Conservation (phyloP, 2,329 filamentous ascomycete genomes). For the Aspergillus quadricinctus region DNA sequence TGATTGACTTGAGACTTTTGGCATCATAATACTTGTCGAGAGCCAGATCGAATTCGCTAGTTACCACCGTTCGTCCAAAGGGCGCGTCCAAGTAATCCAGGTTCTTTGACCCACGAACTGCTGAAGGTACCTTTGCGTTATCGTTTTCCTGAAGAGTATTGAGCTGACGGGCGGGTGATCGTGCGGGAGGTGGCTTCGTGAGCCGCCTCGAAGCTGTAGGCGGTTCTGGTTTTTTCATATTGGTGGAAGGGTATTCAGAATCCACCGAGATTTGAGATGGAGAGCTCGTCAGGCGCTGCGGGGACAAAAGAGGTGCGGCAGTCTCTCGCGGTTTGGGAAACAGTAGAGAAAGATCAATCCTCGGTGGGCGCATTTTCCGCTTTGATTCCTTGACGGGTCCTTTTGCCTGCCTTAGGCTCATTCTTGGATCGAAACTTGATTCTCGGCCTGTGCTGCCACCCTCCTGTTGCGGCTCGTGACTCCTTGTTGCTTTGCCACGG, state of each 20-base stretch:
- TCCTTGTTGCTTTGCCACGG: conserved; percentile 11
- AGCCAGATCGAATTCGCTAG: conserved; percentile 32
- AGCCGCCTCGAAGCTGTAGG: conserved; percentile 21
- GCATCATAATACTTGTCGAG: conserved; percentile 25
- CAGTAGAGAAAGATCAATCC: conserved; percentile 40
- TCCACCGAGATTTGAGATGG: conserved; percentile 35
- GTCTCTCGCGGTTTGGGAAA: conserved; percentile 38
- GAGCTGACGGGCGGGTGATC: conserved; percentile 7
- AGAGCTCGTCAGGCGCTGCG: conserved; percentile 38
- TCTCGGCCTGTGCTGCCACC: conserved; percentile 8
- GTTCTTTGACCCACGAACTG: conserved; percentile 17
- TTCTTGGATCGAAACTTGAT: conserved; percentile 16
- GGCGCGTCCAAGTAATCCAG: conserved; percentile 22
- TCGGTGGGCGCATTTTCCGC: conserved; percentile 34
- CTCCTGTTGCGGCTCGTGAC: conserved; percentile 3
- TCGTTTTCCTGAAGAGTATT: conserved; percentile 13
- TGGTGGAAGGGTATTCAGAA: conserved; percentile 28
- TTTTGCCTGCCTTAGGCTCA: conserved; percentile 20
- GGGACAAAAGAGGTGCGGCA: conserved; percentile 35
- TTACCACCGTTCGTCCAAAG: conserved; percentile 27
- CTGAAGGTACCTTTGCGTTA: conserved; percentile 10
- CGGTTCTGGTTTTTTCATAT: conserved; percentile 15
- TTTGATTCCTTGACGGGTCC: conserved; percentile 31
- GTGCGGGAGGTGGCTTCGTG: conserved; percentile 22
- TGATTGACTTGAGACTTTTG: conserved; percentile 6